A percentile compares a stretch with the other conserved stretches of the same genome.
Conservation (phyloP, 805 yeast species). For the Hanseniaspora lachancei region DNA sequence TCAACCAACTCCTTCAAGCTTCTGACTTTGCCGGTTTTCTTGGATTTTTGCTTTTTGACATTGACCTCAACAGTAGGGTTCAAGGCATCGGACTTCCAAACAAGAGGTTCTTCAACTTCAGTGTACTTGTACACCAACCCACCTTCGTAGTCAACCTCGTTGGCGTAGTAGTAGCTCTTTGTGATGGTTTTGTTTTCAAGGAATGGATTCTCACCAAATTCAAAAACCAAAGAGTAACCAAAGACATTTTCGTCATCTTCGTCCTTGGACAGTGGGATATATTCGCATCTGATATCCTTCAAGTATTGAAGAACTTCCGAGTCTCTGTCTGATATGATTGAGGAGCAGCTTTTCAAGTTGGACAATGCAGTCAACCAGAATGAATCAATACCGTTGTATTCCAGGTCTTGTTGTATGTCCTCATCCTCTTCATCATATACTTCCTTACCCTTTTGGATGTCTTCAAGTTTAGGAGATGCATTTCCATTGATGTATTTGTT, state of each 20-base stretch:
- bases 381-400: slow-evolving; percentile 67
- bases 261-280: slow-evolving; percentile 35
- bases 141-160: slow-evolving; percentile 85
- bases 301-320: slow-evolving; percentile 63
- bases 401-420: slow-evolving; percentile 34
- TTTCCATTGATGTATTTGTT: slow-evolving; percentile 58
- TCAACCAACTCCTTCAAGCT: slow-evolving; percentile 90
- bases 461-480: slow-evolving; percentile 64
- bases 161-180: slow-evolving; percentile 87
- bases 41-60: slow-evolving; percentile 94
- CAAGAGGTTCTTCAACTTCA: slow-evolving; percentile 62
- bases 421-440: slow-evolving; percentile 36
- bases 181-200: slow-evolving; percentile 60
- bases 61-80: slow-evolving; percentile 81
- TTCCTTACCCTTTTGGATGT: slow-evolving; percentile 63
- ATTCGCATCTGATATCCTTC: slow-evolving; percentile 61
- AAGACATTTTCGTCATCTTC: slow-evolving; percentile 34
- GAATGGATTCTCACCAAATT: slow-evolving; percentile 46
- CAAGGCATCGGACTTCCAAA: slow-evolving; percentile 67
- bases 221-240: slow-evolving; percentile 70
- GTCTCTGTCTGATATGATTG: slow-evolving; percentile 80
- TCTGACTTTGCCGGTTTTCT: slow-evolving; percentile 89
- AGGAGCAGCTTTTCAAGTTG: slow-evolving; percentile 67
- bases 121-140: slow-evolving; percentile 96
- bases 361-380: slow-evolving; percentile 95